Evolutionary conservation across 495 filamentous ascomycete species (phyloP), one percentile per base, ranked within the genome.

Genomic region (Aspergillus bridgeri): DNA sequence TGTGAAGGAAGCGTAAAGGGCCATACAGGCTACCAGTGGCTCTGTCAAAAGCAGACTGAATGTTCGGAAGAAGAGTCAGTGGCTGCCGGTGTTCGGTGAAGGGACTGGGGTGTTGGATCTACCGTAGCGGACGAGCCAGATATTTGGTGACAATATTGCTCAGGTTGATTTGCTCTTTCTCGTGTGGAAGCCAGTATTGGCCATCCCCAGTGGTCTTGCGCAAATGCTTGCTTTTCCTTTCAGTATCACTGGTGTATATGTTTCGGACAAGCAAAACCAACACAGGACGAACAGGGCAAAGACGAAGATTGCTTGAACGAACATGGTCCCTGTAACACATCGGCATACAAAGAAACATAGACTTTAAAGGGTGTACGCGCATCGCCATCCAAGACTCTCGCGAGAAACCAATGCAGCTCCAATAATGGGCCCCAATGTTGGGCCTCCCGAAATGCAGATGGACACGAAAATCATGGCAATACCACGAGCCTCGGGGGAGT

Each of bases 391-490:
- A 21, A 79, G 59, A 23, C 60, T 20, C 56, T 61, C 44, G 72
- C 71, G 60, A 63, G 65, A 5, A 58, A 78, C 57, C 68, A 82
- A 9, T 59, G 81, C 55, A 54, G 79, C 74, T 0, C 77, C 74
- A 27, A 81, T 60, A 8, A 82, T 65, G 8, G 80, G 79, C 4
- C 71, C 80, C 6, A 73, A 42, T 9, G 79, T 57, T 6, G 79
- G 79, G 0, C 80, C 76, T 11, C 70, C 69, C 17, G 74, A 72
- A 3, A 81, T 75, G 6, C 68, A 65, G 1, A 72, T 54, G 1
- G 78, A 69, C 23, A 79, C 81, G 18, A 79, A 62, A 2, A 69
- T 60, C 6, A 81, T 65, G 0, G 80, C 79, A 1, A 70, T 66
- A 0, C 77, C 72, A 15, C 73, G 59, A 6, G 66, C 57, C 20